Base-by-base conservation (phyloP, 2,329 filamentous ascomycete genomes). In the Penicillium brasilianum region DNA sequence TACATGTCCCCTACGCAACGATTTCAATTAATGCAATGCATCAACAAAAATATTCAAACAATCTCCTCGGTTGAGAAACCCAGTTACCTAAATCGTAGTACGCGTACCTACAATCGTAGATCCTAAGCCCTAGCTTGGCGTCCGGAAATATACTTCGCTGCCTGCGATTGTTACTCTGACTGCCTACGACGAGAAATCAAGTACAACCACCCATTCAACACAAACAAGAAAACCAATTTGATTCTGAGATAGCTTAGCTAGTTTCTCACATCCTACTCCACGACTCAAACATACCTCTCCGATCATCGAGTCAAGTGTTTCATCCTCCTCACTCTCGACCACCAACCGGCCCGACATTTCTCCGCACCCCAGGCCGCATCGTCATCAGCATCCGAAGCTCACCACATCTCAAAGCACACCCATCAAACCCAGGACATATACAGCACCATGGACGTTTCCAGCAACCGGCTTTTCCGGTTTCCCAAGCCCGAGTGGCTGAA, bases 401-500 rank as follows among this genome's bases (percentile, higher is more conserved):
- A 53, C 50, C 32, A 8, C 25, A 51, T n/a, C 39, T 4, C 39
- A 34, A 13, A 66, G 60, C 63, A 64, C 53, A 37, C 59, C 30
- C 48, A 34, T 50, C 48, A 20, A 51, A 36, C 20, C 0, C 37
- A 54, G 20, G 20, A 39, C 13, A 46, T 11, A 43, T 11, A 53
- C 34, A 13, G 16, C 39, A 59, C 49, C 44, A 78, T 79, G 74
- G 76, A 81, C 69, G 74, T 75, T 68, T 80, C 82, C 36, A 81
- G 79, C 67, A 80, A 85, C 73, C 82, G 85, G 60, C 84, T 89
- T 64, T 90, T 89, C 78, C 87, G 87, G 70, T 90, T 88, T 75
- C 83, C 85, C 48, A 87, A 87, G 77, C 88, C 88, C 3, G 81
- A 84, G 75, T 90, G 88, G 85, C 77, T 90, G 49, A 90, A 88